Evolutionary conservation across 2,329 filamentous ascomycete genomes (phyloP), one percentile per base, ranked within the genome.

Genomic region (Aspergillus bombycis): DNA sequence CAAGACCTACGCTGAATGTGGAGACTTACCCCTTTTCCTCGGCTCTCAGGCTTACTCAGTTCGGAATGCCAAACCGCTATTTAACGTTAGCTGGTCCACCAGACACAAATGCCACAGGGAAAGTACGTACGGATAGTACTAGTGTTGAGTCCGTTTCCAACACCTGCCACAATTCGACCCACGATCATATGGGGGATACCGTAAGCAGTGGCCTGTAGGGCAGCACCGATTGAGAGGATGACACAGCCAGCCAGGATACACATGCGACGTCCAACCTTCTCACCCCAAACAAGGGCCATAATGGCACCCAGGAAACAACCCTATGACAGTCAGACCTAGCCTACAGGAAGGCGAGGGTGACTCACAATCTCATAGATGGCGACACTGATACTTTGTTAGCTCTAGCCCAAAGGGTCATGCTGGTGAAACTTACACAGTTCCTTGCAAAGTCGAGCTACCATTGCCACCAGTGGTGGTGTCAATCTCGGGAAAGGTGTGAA

Each of bases 291-390:
- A 14, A 74, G 70, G n/a, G 82, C 79, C 2, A 81, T 64, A 16
- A 74, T 67, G 19, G 81, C 85, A 32, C 87, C 87, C 53, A 88
- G 75, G 71, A 89, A 88, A 68, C 86, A 88, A 21, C 86, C 86
- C 71, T 73, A 4, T 60, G 19, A 63, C n/a, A 12, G 54, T 46
- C n/a, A 54, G 36, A 19, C 38, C 12, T 43, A 28, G 28, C 16
- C 19, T 3, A 21, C 11, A 6, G 43, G 14, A 14, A 5, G n/a
- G 19, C 11, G 11, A 36, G 32, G 21, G 28, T 14, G 19, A 67
- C 71, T 43, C 61, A 73, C 72, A 36, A 78, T 78, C 60, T 82
- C 80, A 62, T 82, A 82, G n/a, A 82, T 80, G 28, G 80, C 79
- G 23, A 81, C 79, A 46, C 71, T 73, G 58, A 16, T 23, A 9